Percentiles rank a stretch among this genome's conserved stretches.
Evolutionary conservation across 2,329 filamentous ascomycete species (phyloP).

Genomic region (Rutstroemia sp.): DNA sequence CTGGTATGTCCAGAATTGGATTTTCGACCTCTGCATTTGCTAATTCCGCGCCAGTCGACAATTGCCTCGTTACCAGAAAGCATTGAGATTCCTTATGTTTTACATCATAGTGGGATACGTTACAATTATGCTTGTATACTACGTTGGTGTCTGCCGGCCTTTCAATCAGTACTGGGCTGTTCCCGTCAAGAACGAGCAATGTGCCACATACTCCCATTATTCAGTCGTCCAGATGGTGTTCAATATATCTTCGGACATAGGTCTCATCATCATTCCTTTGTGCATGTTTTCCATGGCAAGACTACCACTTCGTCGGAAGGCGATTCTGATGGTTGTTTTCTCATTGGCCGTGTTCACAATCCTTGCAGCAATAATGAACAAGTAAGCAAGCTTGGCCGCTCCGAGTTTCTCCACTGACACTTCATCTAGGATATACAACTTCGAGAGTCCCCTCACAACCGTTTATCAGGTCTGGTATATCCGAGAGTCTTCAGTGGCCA

Average conservation of each 20-base stretch:
- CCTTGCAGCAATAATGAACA: constrained; percentile 42
- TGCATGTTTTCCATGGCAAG: constrained; percentile 33
- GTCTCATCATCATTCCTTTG: constrained; percentile 47
- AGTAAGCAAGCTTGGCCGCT: constrained; percentile 26
- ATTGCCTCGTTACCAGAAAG: constrained; percentile 19
- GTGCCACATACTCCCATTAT: constrained; percentile 47
- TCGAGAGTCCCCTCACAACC: constrained; percentile 26
- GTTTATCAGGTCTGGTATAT: constrained; percentile 39
- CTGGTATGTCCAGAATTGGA: constrained; percentile 10
- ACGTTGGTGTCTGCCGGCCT: constrained; percentile 42
- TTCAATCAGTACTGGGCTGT: constrained; percentile 51
- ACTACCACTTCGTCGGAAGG: constrained; percentile 35
- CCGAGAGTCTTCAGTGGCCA: constrained; percentile 42
- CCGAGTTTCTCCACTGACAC: not conserved
- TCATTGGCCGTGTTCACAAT: constrained; percentile 46
- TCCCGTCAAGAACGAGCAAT: constrained; percentile 43
- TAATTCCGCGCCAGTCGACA: constrained; percentile 9
- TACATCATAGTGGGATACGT: constrained; percentile 43
- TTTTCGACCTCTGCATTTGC: not conserved
- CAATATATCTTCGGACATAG: constrained; percentile 51
- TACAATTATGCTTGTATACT: constrained; percentile 18
- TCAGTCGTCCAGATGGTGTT: constrained; percentile 49
- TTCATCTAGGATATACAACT: constrained; percentile 18
- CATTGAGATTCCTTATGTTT: constrained; percentile 38
- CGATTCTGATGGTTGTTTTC: constrained; percentile 37